A percentile compares a stretch with the other conserved stretches of the same genome.
phyloP scores from a whole-genome alignment of 305 asterid species.

The Coffea humblotiana region DNA sequence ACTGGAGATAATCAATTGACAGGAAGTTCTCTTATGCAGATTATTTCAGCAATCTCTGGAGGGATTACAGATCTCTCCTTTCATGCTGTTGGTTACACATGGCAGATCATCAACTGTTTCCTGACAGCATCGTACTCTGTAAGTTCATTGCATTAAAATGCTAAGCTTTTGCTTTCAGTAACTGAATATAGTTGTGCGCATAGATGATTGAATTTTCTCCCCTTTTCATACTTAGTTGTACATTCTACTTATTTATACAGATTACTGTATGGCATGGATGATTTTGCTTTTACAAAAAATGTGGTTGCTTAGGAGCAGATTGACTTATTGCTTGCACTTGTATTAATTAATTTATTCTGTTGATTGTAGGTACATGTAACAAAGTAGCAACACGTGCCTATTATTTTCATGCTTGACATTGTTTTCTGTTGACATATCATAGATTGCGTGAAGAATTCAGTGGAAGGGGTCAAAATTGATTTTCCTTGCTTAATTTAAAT shows the following conservation, averaged over 20 bases:
- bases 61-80: constrained; percentile 90
- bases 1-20: constrained; percentile 1
- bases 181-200: too few relatives aligned
- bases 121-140: constrained; percentile 94
- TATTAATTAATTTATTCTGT: background rate
- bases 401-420: background rate
- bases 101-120: constrained; percentile 90
- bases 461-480: background rate
- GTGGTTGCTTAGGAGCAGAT: background rate
- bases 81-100: constrained; percentile 72
- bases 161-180: background rate
- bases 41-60: constrained; percentile 89
- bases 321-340: background rate
- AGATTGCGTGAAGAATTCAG: background rate
- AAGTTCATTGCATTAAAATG: constrained; percentile 29
- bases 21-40: constrained; percentile 46
- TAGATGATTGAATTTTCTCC: background rate
- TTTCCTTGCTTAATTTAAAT: background rate
- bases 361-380: background rate
- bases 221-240: background rate
- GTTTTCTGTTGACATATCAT: background rate
- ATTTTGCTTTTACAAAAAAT: background rate
- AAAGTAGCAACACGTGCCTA: background rate
- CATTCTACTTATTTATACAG: background rate
- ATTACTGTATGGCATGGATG: background rate